These are phyloP conservation scores for Hypoxylon trugodes DNA, from an alignment of 495 filamentous ascomycete genomes.

Conservation along the genomic window DNA sequence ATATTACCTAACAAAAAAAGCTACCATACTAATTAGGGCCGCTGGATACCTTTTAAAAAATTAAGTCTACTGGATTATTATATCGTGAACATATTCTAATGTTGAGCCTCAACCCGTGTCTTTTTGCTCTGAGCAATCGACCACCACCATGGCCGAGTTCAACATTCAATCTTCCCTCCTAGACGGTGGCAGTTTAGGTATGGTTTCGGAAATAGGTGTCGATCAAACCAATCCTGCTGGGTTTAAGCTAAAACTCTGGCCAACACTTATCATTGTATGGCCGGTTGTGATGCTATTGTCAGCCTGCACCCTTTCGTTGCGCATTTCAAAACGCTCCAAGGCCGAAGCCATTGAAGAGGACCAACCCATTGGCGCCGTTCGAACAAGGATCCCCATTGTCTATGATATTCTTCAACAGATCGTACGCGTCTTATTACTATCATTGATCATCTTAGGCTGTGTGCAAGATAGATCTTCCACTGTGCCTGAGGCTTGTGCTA, in stretches of 20 bases:
- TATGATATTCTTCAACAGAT: slow-evolving; percentile 4
- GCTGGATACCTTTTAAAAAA: too few species aligned
- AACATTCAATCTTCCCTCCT: not conserved
- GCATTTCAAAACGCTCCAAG: not conserved
- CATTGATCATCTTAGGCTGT: not conserved
- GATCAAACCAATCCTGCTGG: too few species aligned
- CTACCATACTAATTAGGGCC: too few species aligned
- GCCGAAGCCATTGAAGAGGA: not conserved
- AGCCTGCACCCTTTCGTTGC: not conserved
- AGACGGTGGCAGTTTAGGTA: not conserved
- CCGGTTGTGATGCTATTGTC: not conserved
- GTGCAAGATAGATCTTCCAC: slow-evolving; percentile 1
- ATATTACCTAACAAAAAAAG: too few species aligned
- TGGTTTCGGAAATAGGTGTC: too few species aligned
- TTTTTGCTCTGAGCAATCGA: not conserved
- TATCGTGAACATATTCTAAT: not conserved
- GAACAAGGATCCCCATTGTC: not conserved
- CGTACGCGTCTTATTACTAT: not conserved
- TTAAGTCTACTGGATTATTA: too few species aligned
- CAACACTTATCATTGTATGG: not conserved
- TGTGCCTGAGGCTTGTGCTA: not conserved
- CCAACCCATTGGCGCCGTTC: not conserved
- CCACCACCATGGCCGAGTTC: slow-evolving; percentile 3
- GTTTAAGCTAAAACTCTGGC: not conserved
- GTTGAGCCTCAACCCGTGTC: not conserved